phyloP scores from a whole-genome alignment of 2,329 filamentous ascomycete genomes.

The Claviceps sp. region DNA sequence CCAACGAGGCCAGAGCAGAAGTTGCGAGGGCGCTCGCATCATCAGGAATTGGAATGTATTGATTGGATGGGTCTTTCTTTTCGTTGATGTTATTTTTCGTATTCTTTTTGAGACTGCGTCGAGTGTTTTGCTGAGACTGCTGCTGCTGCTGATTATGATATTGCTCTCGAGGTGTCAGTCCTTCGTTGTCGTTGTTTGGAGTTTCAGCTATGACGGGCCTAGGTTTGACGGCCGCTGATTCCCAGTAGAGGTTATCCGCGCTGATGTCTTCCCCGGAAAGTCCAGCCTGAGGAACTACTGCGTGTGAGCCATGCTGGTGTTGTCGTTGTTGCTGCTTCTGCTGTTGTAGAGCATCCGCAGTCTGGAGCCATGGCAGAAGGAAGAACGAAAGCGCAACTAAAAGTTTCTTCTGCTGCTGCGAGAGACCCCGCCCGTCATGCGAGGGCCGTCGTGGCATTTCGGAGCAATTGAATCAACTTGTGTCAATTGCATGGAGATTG shows the following conservation, averaged over 20 bases:
- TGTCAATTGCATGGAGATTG: conserved; percentile 3
- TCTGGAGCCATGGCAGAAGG: conserved; percentile 38
- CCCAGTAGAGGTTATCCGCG: conserved; percentile 13
- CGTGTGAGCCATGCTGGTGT: conserved; percentile 1
- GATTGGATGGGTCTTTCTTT: conserved; percentile 8
- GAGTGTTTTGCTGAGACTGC: conserved; percentile 10
- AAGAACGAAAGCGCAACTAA: conserved; percentile 44
- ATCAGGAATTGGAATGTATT: conserved; percentile 26
- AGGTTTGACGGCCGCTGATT: conserved; percentile 16
- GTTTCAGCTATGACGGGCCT: conserved; percentile 9
- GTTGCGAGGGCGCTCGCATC: conserved; percentile 95
- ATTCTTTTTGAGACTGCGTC: conserved; percentile 4
- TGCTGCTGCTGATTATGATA: conserved; percentile 8
- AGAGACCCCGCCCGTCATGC: conserved; percentile 39
- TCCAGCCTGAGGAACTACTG: conserved; percentile 1
- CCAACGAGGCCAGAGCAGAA: conserved; percentile 78
- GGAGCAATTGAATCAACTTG: conserved; percentile 1
- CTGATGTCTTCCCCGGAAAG: background rate
- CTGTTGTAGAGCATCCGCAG: conserved; percentile 52
- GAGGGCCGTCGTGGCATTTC: conserved; percentile 52
- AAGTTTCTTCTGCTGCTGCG: conserved; percentile 28
- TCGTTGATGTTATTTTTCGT: conserved; percentile 9
- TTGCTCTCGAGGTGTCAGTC: conserved; percentile 1
- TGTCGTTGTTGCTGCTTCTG: conserved; percentile 32
- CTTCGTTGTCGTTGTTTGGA: conserved; percentile 9